Base-by-base conservation (phyloP, 768 basidiomycete genomes). In the Russula brevipes region DNA sequence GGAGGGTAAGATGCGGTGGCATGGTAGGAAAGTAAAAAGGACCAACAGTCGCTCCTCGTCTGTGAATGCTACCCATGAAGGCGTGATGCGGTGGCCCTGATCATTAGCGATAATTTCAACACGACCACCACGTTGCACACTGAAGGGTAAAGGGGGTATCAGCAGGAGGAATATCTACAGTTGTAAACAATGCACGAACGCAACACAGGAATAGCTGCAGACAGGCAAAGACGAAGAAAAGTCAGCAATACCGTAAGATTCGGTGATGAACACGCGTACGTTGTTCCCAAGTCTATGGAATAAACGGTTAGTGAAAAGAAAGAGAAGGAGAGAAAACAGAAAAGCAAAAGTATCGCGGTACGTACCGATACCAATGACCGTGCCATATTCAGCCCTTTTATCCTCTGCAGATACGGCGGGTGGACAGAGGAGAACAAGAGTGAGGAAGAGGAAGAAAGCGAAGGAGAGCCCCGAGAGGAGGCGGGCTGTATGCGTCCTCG, bases 351-450 rank as follows among this genome's bases (percentile, higher is more conserved):
- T 24, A 24, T 24, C 24, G 24, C 24, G 24, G 24, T 24, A 42
- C 86, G 53, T 68, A 91, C 88, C 89, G 72, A 93, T 91, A 83
- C 91, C 94, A 73, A 96, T 96, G 44, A 96, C 93, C 42, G 89
- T 89, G 60, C 94, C 94, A 74, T 90, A 94, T 71, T 94, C 89
- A 36, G 86, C 77, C 68, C 82, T 82, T 69, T 76, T 78, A 67
- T 74, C 87, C 68, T 88, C 85, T 50, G 91, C 92, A 55, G 75
- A 77, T 59, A 80, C 82, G 38, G 79, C 78, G 44, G 82, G 78
- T 17, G 90, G 87, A 70, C 82, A 85, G 67, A 93, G 77, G 73
- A 83, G 85, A 73, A 91, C 72, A 72, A 94, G 70, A 61, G 91
- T 88, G 65, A 91, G 68, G 75, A 91, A 74, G 70, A 83, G 57